phyloP scores from a whole-genome alignment of 257 asterid genomes.

The Coffea eugenioides region DNA sequence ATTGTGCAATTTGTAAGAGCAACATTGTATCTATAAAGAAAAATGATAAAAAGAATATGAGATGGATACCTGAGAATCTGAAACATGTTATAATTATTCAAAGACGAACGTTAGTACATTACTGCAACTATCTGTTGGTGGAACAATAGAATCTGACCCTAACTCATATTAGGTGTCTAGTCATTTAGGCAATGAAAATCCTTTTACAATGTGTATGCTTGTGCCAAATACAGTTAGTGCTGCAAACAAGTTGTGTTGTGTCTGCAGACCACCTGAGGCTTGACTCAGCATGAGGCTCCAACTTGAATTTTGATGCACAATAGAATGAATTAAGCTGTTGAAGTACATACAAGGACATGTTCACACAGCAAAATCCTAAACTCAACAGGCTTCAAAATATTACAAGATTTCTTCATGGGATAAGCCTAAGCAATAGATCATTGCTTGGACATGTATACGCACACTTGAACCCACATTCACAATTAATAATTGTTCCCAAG shows the following conservation, averaged over 20 bases:
- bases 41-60: not conserved
- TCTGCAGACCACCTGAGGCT: not conserved
- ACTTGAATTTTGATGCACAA: not conserved
- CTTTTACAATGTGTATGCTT: not conserved
- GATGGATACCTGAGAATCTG: not conserved
- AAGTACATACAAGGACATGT: not conserved
- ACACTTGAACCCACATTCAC: not conserved
- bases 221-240: not conserved
- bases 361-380: not conserved
- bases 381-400: not conserved
- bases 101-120: not conserved
- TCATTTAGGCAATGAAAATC: not conserved
- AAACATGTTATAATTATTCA: not conserved
- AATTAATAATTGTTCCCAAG: not conserved
- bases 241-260: not conserved
- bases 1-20: conserved; percentile 69
- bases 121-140: not conserved
- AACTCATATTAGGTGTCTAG: not conserved
- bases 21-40: conserved; percentile 55
- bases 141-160: not conserved
- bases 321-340: not conserved
- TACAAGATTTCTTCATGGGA: not conserved
- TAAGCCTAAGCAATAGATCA: not conserved
- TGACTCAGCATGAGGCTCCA: not conserved
- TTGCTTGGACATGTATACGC: not conserved